Evolutionary conservation across 768 basidiomycete genomes (phyloP).

Genomic region (Sarcodon sp.): DNA sequence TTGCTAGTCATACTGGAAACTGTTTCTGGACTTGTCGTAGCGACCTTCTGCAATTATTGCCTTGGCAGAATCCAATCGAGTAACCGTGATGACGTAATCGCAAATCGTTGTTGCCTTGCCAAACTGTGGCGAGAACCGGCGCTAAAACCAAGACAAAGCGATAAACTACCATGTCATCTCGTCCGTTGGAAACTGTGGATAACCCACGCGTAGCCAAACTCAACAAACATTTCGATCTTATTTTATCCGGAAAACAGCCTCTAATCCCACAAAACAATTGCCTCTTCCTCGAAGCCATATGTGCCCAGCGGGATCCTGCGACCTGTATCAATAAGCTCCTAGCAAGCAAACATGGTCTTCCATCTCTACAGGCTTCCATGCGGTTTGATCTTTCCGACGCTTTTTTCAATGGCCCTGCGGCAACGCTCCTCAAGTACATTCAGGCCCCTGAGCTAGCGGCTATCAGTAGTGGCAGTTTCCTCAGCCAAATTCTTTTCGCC

Average conservation of each 20-base stretch:
- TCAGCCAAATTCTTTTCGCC: slow-evolving; percentile 23
- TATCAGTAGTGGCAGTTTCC: slow-evolving; percentile 27
- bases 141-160: no score
- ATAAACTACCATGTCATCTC: no score
- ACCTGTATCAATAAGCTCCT: slow-evolving; percentile 25
- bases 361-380: slow-evolving; percentile 27
- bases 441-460: slow-evolving; percentile 21
- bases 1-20: no score
- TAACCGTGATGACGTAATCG: no score
- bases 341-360: slow-evolving; percentile 21
- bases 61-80: no score
- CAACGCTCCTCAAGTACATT: slow-evolving; percentile 24
- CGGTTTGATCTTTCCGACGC: slow-evolving; percentile 20
- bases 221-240: slow-evolving; percentile 19
- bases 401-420: slow-evolving; percentile 31
- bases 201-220: slow-evolving; percentile 14
- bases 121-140: no score
- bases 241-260: slow-evolving; percentile 16
- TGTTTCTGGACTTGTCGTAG: no score
- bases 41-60: no score
- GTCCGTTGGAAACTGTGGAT: no score
- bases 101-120: no score
- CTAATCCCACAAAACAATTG: slow-evolving; percentile 14
- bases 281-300: slow-evolving; percentile 35
- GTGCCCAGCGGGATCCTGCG: slow-evolving; percentile 22